Evolutionary conservation across 2,329 filamentous ascomycete genomes (phyloP).

Genomic region (Cladophialophora yegresii): DNA sequence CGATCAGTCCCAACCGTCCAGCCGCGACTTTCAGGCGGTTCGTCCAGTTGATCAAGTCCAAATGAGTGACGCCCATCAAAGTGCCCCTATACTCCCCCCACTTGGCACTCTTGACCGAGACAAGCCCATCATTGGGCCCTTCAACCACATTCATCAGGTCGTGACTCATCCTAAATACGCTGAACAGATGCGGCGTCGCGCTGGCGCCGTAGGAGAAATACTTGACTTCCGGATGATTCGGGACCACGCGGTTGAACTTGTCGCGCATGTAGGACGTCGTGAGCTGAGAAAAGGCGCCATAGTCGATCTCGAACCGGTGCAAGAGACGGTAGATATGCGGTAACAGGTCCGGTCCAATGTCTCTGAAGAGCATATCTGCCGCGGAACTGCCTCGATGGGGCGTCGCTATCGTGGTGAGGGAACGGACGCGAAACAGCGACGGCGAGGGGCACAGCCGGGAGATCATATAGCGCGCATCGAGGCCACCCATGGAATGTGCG

Average conservation of each 20-base stretch:
- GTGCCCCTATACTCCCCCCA: conserved; percentile 67
- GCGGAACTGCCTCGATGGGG: conserved; percentile 61
- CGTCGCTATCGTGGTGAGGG: conserved; percentile 63
- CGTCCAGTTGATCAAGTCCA: conserved; percentile 68
- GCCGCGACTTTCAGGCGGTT: conserved; percentile 62
- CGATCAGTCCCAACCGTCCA: conserved; percentile 58
- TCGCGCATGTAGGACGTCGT: conserved; percentile 60
- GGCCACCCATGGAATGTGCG: conserved; percentile 61
- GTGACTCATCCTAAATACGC: conserved; percentile 60
- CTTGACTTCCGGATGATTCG: conserved; percentile 56
- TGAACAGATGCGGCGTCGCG: conserved; percentile 58
- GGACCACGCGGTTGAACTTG: conserved; percentile 61
- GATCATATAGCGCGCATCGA: conserved; percentile 67
- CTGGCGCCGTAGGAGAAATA: conserved; percentile 67
- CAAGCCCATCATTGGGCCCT: conserved; percentile 64
- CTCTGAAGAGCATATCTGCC: conserved; percentile 62
- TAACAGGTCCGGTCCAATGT: conserved; percentile 57
- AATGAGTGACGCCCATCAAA: conserved; percentile 62
- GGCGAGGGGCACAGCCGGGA: conserved; percentile 54
- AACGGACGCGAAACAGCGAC: conserved; percentile 72
- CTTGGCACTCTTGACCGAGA: conserved; percentile 60
- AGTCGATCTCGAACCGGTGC: conserved; percentile 57
- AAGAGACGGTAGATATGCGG: conserved; percentile 59
- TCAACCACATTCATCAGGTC: conserved; percentile 56
- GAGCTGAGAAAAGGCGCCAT: conserved; percentile 63